phyloP scores from a whole-genome alignment of 2,329 filamentous ascomycete species.

The Fusarium mexicanum region DNA sequence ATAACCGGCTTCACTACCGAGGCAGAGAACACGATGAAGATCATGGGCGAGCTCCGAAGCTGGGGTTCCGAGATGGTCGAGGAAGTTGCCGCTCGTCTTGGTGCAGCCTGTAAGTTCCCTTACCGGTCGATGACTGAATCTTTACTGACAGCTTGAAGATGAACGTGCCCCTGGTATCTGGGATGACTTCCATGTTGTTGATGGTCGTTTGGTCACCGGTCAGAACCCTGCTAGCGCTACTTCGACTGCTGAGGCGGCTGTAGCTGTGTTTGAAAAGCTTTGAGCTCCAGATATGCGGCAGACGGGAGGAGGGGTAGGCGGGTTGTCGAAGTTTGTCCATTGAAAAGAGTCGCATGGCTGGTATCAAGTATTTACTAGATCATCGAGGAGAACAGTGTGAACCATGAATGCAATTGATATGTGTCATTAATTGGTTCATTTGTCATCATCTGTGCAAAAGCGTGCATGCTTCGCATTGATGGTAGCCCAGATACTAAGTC shows the following conservation, averaged over 20 bases:
- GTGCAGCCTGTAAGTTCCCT: constrained; percentile 2
- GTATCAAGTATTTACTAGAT: no score
- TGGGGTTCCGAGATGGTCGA: constrained; percentile 8
- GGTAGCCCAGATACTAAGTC: neutral
- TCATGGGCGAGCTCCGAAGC: constrained; percentile 6
- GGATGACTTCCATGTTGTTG: constrained; percentile 13
- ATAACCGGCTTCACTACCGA: constrained; percentile 15
- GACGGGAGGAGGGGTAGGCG: no score
- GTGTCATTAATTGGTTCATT: neutral
- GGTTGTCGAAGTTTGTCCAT: neutral
- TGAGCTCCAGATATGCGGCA: neutral
- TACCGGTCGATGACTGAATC: fast-evolving
- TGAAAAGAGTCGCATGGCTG: fast-evolving
- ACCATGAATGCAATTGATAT: neutral
- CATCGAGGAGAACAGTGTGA: fast-evolving
- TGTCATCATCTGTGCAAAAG: fast-evolving
- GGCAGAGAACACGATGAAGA: neutral
- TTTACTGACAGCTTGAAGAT: neutral
- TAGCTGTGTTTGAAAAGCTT: neutral
- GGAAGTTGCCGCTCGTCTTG: constrained; percentile 4
- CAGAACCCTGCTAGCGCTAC: constrained; percentile 19
- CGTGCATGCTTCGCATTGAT: neutral
- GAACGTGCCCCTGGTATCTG: constrained; percentile 2
- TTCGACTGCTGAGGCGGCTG: constrained; percentile 2
- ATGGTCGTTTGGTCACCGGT: constrained; percentile 11